Evolutionary conservation across 2,329 filamentous ascomycete genomes (phyloP), one percentile per base, ranked within the genome.

Genomic region (Rhynchosporium graminicola): DNA sequence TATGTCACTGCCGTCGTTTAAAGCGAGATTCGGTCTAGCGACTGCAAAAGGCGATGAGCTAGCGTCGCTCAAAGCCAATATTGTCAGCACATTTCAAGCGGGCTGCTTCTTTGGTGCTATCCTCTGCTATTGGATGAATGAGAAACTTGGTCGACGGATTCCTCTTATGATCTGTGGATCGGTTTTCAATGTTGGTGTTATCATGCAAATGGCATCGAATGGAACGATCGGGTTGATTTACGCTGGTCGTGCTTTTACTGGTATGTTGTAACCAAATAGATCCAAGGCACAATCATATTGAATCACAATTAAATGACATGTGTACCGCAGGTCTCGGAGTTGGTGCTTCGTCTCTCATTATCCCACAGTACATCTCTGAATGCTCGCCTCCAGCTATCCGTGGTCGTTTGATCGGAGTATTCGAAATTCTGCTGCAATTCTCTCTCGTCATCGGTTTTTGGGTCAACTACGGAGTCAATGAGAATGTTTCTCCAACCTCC

Each of bases 101-200:
- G 85, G 85, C 52, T 84, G 84, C 38, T 87, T 88, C 74, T 87
- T 87, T 65, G 85, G 85, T 20, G 79, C 83, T 2, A 76, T 85
- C 57, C 77, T 82, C 59, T 81, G 64, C n/a, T 78, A 76, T 62
- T 75, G 75, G 10, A 72, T 79, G 40, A 76, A 74, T 3, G 77
- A 80, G 51, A 74, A 71, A 55, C 74, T 76, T 60, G 78, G 78
- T 15, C 74, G 79, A 15, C 77, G 75, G 62, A 73, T 71, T 51
- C 75, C 75, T 6, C 73, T 80, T 55, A 75, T 78, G 45, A 64
- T 76, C 36, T 76, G 76, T n/a, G 73, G 72, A 5, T 61, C 74
- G 3, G 69, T 77, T 42, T 80, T 78, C 66, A 67, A 63, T 40
- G 59, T 67, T 43, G 73, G 68, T 31, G 68, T 60, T 55, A 63